phyloP scores from a whole-genome alignment of 495 filamentous ascomycete species.

The Tuber brumale region DNA sequence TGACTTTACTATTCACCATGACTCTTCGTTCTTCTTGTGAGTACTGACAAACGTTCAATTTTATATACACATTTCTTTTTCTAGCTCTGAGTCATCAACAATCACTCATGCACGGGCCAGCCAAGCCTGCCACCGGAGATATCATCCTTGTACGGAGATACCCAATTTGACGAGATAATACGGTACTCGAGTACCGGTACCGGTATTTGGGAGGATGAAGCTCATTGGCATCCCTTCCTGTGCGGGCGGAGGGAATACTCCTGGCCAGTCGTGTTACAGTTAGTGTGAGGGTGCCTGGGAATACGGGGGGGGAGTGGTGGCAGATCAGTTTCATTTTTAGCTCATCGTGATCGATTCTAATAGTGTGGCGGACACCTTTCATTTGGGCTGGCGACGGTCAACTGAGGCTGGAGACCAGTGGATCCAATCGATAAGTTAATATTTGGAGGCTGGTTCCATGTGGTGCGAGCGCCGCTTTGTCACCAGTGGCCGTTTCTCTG shows the following conservation, averaged over 20 bases:
- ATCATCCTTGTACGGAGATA: too few relatives aligned
- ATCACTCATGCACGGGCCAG: too few relatives aligned
- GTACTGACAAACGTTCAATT: too few relatives aligned
- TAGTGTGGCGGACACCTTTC: neutral
- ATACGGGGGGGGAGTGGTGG: neutral
- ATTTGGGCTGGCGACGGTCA: neutral
- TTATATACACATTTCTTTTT: too few relatives aligned
- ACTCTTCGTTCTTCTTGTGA: too few relatives aligned
- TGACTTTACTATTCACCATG: too few relatives aligned
- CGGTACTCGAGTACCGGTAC: too few relatives aligned
- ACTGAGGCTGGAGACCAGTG: neutral
- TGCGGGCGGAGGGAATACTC: neutral
- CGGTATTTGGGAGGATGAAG: neutral
- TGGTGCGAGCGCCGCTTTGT: neutral
- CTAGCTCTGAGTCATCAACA: too few relatives aligned
- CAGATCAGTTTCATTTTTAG: slow-evolving; percentile 1
- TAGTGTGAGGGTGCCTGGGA: neutral
- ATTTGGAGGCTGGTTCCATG: neutral
- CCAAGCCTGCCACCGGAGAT: too few relatives aligned
- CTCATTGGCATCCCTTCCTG: neutral
- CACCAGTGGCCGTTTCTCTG: neutral
- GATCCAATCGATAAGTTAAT: neutral
- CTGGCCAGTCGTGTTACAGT: neutral
- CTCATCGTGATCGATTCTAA: neutral
- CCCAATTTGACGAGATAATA: too few relatives aligned